A percentile compares a stretch with the other conserved stretches of the same genome.
phyloP scores from a whole-genome alignment of 2,329 filamentous ascomycete species.

The Ceratocystis huliohia region DNA sequence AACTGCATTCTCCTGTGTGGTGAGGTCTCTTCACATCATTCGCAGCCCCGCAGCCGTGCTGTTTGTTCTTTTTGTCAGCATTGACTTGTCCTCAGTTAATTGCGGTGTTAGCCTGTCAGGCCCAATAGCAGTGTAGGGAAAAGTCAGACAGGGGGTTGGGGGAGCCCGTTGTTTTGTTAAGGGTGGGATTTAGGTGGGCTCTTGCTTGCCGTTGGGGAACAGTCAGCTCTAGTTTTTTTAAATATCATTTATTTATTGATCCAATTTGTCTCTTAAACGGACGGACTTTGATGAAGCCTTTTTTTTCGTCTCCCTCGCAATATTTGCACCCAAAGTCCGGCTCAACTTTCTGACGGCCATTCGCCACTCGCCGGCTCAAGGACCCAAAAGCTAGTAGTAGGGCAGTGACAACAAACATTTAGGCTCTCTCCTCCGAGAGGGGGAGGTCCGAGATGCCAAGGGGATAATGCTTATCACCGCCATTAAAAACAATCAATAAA shows the following conservation, averaged over 20 bases:
- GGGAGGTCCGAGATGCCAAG: slow-evolving; percentile 2
- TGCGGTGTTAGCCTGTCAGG: not conserved
- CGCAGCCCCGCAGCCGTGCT: not conserved
- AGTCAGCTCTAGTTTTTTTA: not conserved
- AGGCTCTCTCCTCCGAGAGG: not conserved
- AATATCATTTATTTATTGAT: not conserved
- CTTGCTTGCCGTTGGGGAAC: slow-evolving; percentile 19
- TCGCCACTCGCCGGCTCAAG: not conserved
- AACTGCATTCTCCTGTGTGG: not conserved
- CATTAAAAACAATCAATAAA: not conserved
- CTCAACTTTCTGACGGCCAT: not conserved
- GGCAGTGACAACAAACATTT: not conserved
- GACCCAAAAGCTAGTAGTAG: not conserved
- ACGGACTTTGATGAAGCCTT: not conserved
- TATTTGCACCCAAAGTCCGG: not conserved
- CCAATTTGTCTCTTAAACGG: not conserved
- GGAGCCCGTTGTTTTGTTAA: slow-evolving; percentile 11
- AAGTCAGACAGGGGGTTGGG: slow-evolving; percentile 16
- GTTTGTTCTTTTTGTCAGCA: not conserved
- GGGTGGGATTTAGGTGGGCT: slow-evolving; percentile 14
- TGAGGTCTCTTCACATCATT: not conserved
- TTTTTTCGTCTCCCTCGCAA: not conserved
- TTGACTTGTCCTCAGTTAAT: not conserved
- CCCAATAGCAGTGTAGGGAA: not conserved
- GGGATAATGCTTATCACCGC: not conserved